Base-by-base conservation (phyloP, 1,139 yeast species). In the Hansenula lynferdii region DNA sequence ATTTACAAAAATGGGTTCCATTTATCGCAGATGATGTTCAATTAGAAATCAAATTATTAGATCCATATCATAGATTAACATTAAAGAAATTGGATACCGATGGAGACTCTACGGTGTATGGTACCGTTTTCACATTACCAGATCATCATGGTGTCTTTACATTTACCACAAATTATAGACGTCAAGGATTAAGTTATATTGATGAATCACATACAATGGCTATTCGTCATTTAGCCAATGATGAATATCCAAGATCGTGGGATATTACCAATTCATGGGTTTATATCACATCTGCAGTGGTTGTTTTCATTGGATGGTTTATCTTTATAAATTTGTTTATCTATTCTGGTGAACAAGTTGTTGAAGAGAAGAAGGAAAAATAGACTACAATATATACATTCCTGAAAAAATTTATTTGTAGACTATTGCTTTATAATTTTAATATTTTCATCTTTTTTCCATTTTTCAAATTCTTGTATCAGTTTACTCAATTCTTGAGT, bases 141-240 rank as follows among this genome's bases (percentile, higher is more conserved):
- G 97, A 92, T 61, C 97, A 90, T 57, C 96, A 92, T 59, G 99
- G 99, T 42, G 85, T 92, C 75, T 94, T 89, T 64, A 86, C 97
- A 5, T 87, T 87, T 62, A 75, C 75, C 47, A 71, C 85, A 36
- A 84, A 84, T 53, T 90, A 90, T 67, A 76, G 77, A 61, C 79
- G 96, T 56, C 37, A 77, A n/a, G 97, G 97, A 8, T 69, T 74
- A 50, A 72, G 85, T 23, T 87, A 69, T 60, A 61, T 92, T 44
- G 69, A 69, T 16, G 86, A 83, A 54, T 72, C 75, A 46, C 72
- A 72, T 43, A 80, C 84, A 15, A 89, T 89, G 35, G 80, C 97
- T 3, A 82, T 94, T 35, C 80, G 98, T 61, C 97, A 94, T 62
- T 75, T 86, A 56, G 97, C 97, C 44, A 92, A 90, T 60, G 96